Base-by-base conservation (phyloP, 2,329 filamentous ascomycete genomes). In the Lachnellula suecica region DNA sequence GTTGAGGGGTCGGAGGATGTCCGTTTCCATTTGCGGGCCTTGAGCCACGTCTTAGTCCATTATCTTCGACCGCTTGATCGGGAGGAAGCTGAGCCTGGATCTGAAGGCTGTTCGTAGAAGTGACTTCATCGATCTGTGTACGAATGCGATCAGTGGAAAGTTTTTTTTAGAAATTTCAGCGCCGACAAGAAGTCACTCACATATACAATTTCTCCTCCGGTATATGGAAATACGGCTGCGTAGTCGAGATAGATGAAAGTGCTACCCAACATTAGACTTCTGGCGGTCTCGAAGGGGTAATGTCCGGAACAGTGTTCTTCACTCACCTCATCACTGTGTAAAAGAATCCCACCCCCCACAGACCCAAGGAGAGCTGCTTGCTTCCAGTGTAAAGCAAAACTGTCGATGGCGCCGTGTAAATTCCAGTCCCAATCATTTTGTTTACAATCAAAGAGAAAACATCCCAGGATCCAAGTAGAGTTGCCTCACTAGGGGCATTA, bases 341-440 rank as follows among this genome's bases (percentile, higher is more conserved):
- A 4, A 72, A 20, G n/a, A 70, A 73, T 4, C 74, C 74, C 4
- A 69, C 60, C 6, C 71, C 66, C 74, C 74, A 77, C 54, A 76
- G 69, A 23, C 72, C 64, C 9, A 76, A 54, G n/a, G 72, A 68
- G 15, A 71, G 61, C 2, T 69, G 72, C 46, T 57, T 62, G 10
- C 53, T 51, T 4, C 57, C 49, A 20, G 49, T 50, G 17, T 53
- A 51, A 24, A 51, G 4, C 34, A 62, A 27, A 11, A 62, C 59
- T 34, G 47, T 20, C 3, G 49, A 24, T 8, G 59, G 59, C 34
- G 60, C 55, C 27, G 54, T 56, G 38, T 56, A 62, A 10, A 62
- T 52, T 6, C 59, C 59, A 10, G 59, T 61, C 17, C 59, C 59
- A 15, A 62, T 54, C 59, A 62, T 62, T 41, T 61, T 61, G 31